phyloP scores from a whole-genome alignment of 176 grass and related monocot species.

The Oropetium thomaeum region DNA sequence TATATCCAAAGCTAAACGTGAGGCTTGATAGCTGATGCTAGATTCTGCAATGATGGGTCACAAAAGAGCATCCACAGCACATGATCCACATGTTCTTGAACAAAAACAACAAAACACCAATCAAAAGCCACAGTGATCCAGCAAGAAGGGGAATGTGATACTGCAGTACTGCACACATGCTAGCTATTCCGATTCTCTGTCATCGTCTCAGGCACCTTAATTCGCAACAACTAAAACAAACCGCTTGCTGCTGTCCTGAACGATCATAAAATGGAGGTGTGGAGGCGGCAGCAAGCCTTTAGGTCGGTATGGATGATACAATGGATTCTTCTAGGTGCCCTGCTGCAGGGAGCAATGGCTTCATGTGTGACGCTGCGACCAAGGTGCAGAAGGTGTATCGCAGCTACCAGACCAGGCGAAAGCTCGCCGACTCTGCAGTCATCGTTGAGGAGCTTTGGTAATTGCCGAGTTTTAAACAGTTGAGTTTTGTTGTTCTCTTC shows the following conservation, averaged over 20 bases:
- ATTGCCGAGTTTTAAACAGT: background rate
- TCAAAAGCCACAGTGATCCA: background rate
- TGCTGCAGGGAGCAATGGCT: too few species aligned
- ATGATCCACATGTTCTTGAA: background rate
- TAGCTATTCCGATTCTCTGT: background rate
- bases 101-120: background rate
- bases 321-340: background rate
- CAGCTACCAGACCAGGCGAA: constrained; percentile 78
- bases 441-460: constrained; percentile 89
- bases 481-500: background rate
- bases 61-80: background rate
- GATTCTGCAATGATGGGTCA: background rate
- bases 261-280: background rate
- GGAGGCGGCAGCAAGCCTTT: background rate
- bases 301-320: background rate
- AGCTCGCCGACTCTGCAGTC: constrained; percentile 75
- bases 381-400: constrained; percentile 67
- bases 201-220: background rate
- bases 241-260: background rate
- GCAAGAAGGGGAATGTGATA: background rate
- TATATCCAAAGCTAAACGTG: background rate
- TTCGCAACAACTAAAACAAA: background rate
- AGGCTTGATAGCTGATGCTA: background rate
- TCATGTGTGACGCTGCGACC: too few species aligned
- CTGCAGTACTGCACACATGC: background rate